Conservation (phyloP, 2,329 filamentous ascomycete species). For the Claviceps spartinae region DNA sequence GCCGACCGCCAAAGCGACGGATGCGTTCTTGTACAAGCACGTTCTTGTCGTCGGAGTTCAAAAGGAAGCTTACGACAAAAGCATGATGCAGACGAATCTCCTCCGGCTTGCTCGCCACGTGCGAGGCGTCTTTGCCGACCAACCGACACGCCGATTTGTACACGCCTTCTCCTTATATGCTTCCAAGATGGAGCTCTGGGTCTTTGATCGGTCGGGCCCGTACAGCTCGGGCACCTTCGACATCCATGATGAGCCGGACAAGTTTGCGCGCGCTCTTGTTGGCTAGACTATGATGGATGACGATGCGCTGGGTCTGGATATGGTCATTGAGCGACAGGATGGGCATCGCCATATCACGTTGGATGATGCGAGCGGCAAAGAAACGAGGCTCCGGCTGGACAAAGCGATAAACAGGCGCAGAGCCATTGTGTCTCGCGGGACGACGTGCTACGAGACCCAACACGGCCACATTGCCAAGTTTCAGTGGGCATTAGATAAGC, state of each 20-base stretch:
- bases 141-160: slow-evolving; percentile 12
- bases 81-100: slow-evolving; percentile 9
- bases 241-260: slow-evolving; percentile 8
- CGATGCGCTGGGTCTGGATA: slow-evolving; percentile 8
- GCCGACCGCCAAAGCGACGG: not conserved
- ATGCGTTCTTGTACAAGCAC: slow-evolving; percentile 8
- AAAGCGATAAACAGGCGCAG: slow-evolving; percentile 6
- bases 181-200: slow-evolving; percentile 11
- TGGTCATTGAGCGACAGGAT: slow-evolving; percentile 3
- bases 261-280: slow-evolving; percentile 9
- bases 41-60: slow-evolving; percentile 11
- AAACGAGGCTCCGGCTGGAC: slow-evolving; percentile 1
- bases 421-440: slow-evolving; percentile 8
- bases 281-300: slow-evolving; percentile 10
- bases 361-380: slow-evolving; percentile 1
- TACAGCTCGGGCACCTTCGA: slow-evolving; percentile 9
- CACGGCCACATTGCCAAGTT: slow-evolving; percentile 10
- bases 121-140: slow-evolving; percentile 6
- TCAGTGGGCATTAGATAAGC: slow-evolving; percentile 3
- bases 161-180: slow-evolving; percentile 8
- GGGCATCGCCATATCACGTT: slow-evolving; percentile 1
- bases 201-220: slow-evolving; percentile 12
- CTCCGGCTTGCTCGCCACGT: slow-evolving; percentile 10
- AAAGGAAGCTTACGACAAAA: slow-evolving; percentile 7
- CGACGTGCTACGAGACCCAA: slow-evolving; percentile 8